Evolutionary conservation across 2,329 filamentous ascomycete genomes (phyloP).

Genomic region (Chaetomium sp.): DNA sequence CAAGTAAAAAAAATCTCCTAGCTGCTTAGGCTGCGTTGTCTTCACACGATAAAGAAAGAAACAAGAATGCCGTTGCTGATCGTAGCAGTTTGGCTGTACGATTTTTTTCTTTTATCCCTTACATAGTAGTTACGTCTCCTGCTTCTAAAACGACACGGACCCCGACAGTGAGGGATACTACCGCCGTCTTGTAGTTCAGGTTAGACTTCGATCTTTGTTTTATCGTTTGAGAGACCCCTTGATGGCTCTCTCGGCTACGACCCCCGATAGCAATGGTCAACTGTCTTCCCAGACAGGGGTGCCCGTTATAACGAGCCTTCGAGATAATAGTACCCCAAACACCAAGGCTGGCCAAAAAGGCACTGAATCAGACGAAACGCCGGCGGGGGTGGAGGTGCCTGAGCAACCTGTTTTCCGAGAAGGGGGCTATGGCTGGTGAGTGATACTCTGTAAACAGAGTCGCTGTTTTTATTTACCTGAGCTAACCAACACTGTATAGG

Average conservation of each 20-base stretch:
- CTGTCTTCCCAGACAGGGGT: not conserved
- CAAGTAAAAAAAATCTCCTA: slow-evolving; percentile 6
- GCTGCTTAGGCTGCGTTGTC: not conserved
- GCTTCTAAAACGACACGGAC: no score
- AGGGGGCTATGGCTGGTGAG: slow-evolving; percentile 55
- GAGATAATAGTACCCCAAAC: not conserved
- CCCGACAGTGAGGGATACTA: no score
- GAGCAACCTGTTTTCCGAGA: slow-evolving; percentile 37
- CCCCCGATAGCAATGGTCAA: slow-evolving; percentile 12
- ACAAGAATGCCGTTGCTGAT: not conserved
- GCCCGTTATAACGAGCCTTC: not conserved
- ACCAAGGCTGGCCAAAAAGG: slow-evolving; percentile 1
- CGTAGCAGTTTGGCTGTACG: no score
- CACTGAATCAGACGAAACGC: slow-evolving; percentile 10
- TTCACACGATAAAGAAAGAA: not conserved
- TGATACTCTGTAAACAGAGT: not conserved
- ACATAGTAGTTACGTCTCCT: no score
- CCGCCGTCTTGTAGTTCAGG: no score
- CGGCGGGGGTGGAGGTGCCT: slow-evolving; percentile 20
- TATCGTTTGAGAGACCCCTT: no score
- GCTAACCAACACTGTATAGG: slow-evolving; percentile 25
- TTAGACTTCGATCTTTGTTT: no score
- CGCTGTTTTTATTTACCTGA: no score
- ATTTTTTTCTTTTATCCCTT: no score
- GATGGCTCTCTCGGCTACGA: not conserved